Evolutionary conservation across 176 grass and related monocot genomes (phyloP), one percentile per base, ranked within the genome.

Genomic region (Melocanna baccifera): DNA sequence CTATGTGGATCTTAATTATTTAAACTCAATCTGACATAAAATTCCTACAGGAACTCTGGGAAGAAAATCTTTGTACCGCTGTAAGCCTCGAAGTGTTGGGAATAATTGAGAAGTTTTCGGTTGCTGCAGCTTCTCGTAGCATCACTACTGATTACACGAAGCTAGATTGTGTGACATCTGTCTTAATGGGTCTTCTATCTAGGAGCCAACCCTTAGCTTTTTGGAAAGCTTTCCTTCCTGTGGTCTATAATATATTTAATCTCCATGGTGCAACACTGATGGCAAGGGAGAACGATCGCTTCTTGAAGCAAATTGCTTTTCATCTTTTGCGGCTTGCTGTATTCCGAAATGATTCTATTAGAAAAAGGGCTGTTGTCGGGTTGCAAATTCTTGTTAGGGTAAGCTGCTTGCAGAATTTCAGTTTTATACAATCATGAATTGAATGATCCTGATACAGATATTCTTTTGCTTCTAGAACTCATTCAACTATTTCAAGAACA

Each of bases 261-360:
- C 87, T 96, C 23, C 96, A 99, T 78, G 91, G 96, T 62, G 89
- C 93, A 46, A 93, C 86, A 68, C 81, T 99, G 28, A 96, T 96
- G 96, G 90, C 93, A 88, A 99, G 96, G 85, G 96, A 99, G 83
- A 99, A 99, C 83, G 96, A 99, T 37, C 96, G 96, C 69, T 99
- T 99, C 75, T 91, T 99, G 85, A 99, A 99, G 84, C 93, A 99
- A 91, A 91, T 96, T 83, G 91, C 96, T 66, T 99, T 99, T 91
- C 96, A 99, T 88, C 89, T 99, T 71, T 50, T 99, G 80, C 87
- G 93, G 10, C 93, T 99, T 83, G 96, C 91, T 78, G 93, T 96
- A 88, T 99, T 99, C 77, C 90, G 86, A 69, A 99, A 99, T 75
- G 91, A 96, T 77, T 96, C 91, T 9, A 88, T 99, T 71, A 88